Evolutionary conservation across 805 yeast genomes (phyloP), one percentile per base, ranked within the genome.

Genomic region (Metschnikowia anglica): DNA sequence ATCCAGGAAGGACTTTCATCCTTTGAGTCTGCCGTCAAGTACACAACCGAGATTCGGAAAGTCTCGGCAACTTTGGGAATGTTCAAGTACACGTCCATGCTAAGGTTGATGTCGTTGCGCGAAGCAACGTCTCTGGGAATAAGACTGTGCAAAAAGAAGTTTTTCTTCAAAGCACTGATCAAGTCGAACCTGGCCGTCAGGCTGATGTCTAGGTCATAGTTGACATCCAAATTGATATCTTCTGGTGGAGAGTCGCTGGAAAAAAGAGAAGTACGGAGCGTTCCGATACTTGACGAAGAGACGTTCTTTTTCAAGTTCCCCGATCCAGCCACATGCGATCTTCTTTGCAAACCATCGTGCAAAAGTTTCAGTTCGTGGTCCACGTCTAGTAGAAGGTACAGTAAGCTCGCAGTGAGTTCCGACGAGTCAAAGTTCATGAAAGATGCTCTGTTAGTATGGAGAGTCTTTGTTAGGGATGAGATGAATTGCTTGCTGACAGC

Each of bases 381-480:
- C 2, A 51, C 44, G 19, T 37, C 46, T 2, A 42, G 39, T 4
- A 52, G 39, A 16, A 52, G 48, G 23, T 29, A 27, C 49, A 43
- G 50, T 34, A 52, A 39, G 31, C 80, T 85, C 13, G 78, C 54
- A n/a, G 87, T 81, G 28, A 80, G 70, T 11, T 77, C 76, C 12
- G 82, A 73, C 27, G 86, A 65, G 56, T 83, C 84, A 17, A 80
- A 64, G 49, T 79, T 72, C 19, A 79, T 72, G 53, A 87, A 86
- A 0, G 88, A 79, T 21, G 72, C 70, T 0, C 72, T 71, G 44
- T 77, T 73, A 7, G 64, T 57, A 30, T 73, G 61, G 21, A 76
- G 56, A 19, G 56, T 56, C 26, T 57, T 53, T 41, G 66, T 70
- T 29, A 70, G 47, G 12, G 58, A 55, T 12, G 53, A 83, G 3